Conservation (phyloP, 2,329 filamentous ascomycete species). For the Epichloe baconii region DNA sequence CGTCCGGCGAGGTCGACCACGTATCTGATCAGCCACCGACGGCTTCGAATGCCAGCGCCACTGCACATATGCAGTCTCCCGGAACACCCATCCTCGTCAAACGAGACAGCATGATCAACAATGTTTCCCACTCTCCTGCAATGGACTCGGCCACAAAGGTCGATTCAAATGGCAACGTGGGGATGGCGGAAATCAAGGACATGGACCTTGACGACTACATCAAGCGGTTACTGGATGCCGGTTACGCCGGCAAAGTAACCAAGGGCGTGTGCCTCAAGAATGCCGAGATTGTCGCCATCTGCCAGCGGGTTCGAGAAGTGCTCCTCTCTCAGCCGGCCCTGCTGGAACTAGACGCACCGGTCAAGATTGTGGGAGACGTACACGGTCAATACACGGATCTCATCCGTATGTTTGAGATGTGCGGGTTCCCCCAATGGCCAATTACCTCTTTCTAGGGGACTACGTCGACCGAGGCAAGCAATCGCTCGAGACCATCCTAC, state of each 20-base stretch:
- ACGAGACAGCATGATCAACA: constrained; percentile 58
- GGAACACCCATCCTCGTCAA: constrained; percentile 85
- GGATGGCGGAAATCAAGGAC: constrained; percentile 81
- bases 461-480: constrained; percentile 97
- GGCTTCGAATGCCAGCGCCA: constrained; percentile 41
- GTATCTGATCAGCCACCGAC: constrained; percentile 83
- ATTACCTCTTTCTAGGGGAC: constrained; percentile 89
- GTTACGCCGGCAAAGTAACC: constrained; percentile 91
- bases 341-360: constrained; percentile 81
- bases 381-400: constrained; percentile 95
- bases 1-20: constrained; percentile 81
- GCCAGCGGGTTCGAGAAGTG: constrained; percentile 74
- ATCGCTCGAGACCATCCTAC: constrained; percentile 83
- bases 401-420: constrained; percentile 97
- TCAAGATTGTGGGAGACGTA: constrained; percentile 96
- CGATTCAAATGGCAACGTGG: constrained; percentile 45
- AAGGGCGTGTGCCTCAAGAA: constrained; percentile 97
- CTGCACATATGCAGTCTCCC: constrained; percentile 50
- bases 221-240: constrained; percentile 82
- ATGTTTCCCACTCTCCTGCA: constrained; percentile 37
- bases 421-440: constrained; percentile 80
- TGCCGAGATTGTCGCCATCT: constrained; percentile 91
- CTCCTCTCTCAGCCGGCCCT: constrained; percentile 86
- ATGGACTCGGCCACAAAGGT: constrained; percentile 26
- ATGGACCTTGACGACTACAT: constrained; percentile 97